Evolutionary conservation across 2,329 filamentous ascomycete species (phyloP).

Genomic region (Aureobasidium uvarum): DNA sequence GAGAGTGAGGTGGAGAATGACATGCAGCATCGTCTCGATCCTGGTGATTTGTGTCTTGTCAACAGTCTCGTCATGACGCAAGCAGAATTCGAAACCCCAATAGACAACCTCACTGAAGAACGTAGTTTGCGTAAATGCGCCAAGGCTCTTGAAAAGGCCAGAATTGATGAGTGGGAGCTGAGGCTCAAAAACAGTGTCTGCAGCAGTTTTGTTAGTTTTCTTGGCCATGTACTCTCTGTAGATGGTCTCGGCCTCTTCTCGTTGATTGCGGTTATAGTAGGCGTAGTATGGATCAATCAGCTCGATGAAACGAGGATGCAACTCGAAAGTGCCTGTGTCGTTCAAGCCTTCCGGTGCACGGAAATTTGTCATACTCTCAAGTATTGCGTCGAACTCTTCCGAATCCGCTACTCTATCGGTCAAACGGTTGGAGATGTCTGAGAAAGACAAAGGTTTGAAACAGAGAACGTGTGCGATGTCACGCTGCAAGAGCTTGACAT

Average conservation of each 20-base stretch:
- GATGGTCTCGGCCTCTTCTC: slow-evolving; percentile 88
- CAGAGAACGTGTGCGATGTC: slow-evolving; percentile 93
- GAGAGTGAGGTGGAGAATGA: slow-evolving; percentile 82
- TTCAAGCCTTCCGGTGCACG: slow-evolving; percentile 86
- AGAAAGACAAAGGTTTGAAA: slow-evolving; percentile 94
- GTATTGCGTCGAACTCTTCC: slow-evolving; percentile 79
- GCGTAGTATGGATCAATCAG: slow-evolving; percentile 93
- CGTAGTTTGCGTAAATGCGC: slow-evolving; percentile 76
- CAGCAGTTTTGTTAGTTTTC: slow-evolving; percentile 73
- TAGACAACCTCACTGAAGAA: slow-evolving; percentile 90
- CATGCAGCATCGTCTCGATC: slow-evolving; percentile 87
- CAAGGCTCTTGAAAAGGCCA: slow-evolving; percentile 73
- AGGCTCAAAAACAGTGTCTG: slow-evolving; percentile 90
- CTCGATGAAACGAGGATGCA: slow-evolving; percentile 81
- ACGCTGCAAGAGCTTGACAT: slow-evolving; percentile 64
- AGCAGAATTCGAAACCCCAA: slow-evolving; percentile 78
- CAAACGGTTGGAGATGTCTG: slow-evolving; percentile 80
- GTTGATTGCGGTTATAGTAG: slow-evolving; percentile 94
- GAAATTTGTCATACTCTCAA: slow-evolving; percentile 86
- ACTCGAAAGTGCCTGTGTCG: slow-evolving; percentile 90
- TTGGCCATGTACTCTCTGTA: slow-evolving; percentile 86
- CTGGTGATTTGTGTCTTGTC: slow-evolving; percentile 76
- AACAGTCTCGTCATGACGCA: slow-evolving; percentile 66
- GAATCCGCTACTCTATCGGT: slow-evolving; percentile 87
- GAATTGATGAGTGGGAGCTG: slow-evolving; percentile 71